These are phyloP conservation scores for Musa itinerans DNA, from an alignment of 176 grass and related monocot genomes.

Conservation along the genomic window DNA sequence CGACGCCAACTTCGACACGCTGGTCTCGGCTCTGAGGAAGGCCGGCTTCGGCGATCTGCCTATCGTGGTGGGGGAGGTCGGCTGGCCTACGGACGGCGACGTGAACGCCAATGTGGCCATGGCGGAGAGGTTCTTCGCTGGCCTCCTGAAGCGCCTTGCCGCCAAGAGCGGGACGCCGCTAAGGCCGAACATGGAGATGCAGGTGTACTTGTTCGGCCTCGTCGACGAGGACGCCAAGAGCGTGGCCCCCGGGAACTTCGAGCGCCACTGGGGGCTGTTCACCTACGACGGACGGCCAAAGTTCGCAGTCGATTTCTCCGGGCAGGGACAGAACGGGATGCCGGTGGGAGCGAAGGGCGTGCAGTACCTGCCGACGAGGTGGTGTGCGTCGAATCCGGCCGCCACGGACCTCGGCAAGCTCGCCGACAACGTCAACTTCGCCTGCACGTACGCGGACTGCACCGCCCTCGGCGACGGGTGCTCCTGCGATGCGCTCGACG, in stretches of 20 bases:
- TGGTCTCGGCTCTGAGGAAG: constrained; percentile 22
- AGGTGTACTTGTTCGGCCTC: constrained; percentile 2
- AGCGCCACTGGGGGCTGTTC: background rate
- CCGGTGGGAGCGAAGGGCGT: background rate
- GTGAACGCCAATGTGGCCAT: background rate
- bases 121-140: background rate
- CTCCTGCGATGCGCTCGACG: background rate
- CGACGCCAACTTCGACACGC: constrained; percentile 46
- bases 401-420: background rate
- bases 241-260: background rate
- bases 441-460: background rate
- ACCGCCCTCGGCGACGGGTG: background rate
- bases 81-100: constrained; percentile 4
- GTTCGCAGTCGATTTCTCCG: background rate
- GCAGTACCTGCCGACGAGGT: background rate
- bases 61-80: background rate
- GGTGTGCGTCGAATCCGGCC: background rate
- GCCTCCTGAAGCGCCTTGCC: background rate
- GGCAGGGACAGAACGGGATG: background rate
- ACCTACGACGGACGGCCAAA: background rate
- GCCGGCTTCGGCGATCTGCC: background rate
- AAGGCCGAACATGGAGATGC: background rate
- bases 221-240: background rate
- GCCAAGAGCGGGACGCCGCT: background rate
- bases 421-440: constrained; percentile 31